Conservation (phyloP, 2,329 filamentous ascomycete species). For the Phyllosticta citriasiana region DNA sequence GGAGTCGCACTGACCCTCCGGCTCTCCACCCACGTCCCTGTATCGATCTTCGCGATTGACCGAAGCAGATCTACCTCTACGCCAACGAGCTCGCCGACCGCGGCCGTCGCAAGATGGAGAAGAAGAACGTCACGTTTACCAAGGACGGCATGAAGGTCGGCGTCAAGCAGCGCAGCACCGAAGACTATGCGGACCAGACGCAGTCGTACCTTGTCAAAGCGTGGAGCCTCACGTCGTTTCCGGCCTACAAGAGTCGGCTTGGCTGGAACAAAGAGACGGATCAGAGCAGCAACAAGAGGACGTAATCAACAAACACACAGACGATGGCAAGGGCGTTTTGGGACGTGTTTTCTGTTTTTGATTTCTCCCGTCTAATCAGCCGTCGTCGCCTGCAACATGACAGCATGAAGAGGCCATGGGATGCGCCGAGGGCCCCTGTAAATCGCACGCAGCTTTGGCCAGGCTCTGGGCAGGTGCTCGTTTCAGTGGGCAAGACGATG, state of each 20-base stretch:
- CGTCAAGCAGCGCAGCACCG: conserved; percentile 56
- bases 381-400: neutral
- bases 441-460: neutral
- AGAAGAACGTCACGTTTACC: conserved; percentile 65
- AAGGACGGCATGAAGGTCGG: conserved; percentile 66
- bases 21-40: neutral
- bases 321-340: neutral
- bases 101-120: conserved; percentile 60
- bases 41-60: conserved; percentile 1
- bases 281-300: neutral
- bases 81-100: conserved; percentile 54
- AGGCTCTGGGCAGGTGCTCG: neutral
- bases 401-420: neutral
- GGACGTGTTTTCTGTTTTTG: neutral
- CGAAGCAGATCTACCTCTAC: conserved; percentile 51
- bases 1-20: conserved; percentile 4
- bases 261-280: conserved; percentile 18
- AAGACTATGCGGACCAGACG: conserved; percentile 64
- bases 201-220: conserved; percentile 49
- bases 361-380: neutral
- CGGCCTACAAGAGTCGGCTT: conserved; percentile 26
- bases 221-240: conserved; percentile 34
- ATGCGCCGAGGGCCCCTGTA: neutral
- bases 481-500: neutral
- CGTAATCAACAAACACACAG: neutral